Evolutionary conservation across 495 filamentous ascomycete species (phyloP), one percentile per base, ranked within the genome.

Genomic region (Daldinia loculata): DNA sequence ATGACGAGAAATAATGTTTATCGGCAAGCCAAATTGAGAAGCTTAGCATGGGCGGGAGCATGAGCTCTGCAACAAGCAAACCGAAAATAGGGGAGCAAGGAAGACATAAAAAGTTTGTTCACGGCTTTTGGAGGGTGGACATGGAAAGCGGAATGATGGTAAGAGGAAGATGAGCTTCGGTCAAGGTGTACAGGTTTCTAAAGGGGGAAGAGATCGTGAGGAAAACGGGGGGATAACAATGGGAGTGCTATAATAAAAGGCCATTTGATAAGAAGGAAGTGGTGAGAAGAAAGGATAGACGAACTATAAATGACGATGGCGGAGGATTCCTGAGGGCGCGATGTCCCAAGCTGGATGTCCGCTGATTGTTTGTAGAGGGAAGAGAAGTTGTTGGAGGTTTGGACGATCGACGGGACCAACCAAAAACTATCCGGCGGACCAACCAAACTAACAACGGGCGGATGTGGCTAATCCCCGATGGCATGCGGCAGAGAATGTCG

Each of bases 61-160:
- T 74, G 62, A 71, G 75, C 74, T 72, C 75, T 72, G 75, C 75
- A 74, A 77, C 63, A 77, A 77, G 74, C 75, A 77, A 77, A 76
- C 75, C 61, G 71, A 70, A 72, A 71, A 24, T 48, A 43, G 53
- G 48, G 67, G 22, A 67, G 63, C 63, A 72, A 69, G 71, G 43
- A 57, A 71, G 72, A 72, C 41, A 67, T 62, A 75, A 73, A 68
- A 70, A 69, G 70, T 70, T 70, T 74, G 70, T 67, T 69, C 70
- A 69, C 80, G 75, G 74, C 70, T 75, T 70, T 30, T 76, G 76
- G 71, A 81, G 67, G 76, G 72, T 63, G 73, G 70, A 66, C 52
- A 51, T 69, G 75, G 69, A 75, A 65, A 80, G 67, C 60, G 70
- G 56, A 67, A 45, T 63, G 72, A 65, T 56, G 65, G 74, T 67